These are phyloP conservation scores for Candida smagusa DNA, from an alignment of 1,139 yeast species.

Conservation along the genomic window DNA sequence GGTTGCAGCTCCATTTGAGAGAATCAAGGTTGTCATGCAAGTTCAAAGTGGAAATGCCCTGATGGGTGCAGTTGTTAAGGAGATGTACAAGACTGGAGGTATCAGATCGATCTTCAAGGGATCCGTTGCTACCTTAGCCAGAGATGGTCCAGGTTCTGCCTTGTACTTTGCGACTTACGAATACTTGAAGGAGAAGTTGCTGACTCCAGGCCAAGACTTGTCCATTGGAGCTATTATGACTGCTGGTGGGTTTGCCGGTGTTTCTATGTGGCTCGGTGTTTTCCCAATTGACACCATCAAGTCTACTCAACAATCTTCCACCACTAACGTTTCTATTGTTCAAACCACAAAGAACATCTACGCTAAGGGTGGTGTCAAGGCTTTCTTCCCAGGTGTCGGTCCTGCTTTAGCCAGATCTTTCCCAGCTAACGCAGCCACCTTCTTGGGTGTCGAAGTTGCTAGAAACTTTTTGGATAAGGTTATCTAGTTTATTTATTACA, in stretches of 20 bases:
- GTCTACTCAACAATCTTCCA: slow-evolving; percentile 75
- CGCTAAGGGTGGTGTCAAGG: slow-evolving; percentile 75
- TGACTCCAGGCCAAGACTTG: slow-evolving; percentile 54
- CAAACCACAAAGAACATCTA: slow-evolving; percentile 66
- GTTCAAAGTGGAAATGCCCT: slow-evolving; percentile 55
- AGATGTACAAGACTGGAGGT: slow-evolving; percentile 81
- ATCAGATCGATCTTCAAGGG: slow-evolving; percentile 84
- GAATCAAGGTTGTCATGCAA: slow-evolving; percentile 93
- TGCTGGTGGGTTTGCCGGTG: slow-evolving; percentile 96
- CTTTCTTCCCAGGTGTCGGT: slow-evolving; percentile 96
- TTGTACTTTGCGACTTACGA: slow-evolving; percentile 95
- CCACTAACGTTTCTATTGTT: slow-evolving; percentile 54
- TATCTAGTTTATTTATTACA: slow-evolving; percentile 2
- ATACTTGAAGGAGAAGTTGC: slow-evolving; percentile 60
- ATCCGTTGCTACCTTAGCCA: slow-evolving; percentile 84
- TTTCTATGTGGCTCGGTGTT: slow-evolving; percentile 94
- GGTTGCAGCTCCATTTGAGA: slow-evolving; percentile 95
- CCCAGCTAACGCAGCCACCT: slow-evolving; percentile 98
- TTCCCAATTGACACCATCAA: slow-evolving; percentile 97
- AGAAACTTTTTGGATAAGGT: slow-evolving; percentile 56
- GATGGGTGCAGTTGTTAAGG: slow-evolving; percentile 61
- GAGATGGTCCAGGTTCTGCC: slow-evolving; percentile 99
- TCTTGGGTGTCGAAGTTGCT: slow-evolving; percentile 90
- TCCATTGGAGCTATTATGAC: slow-evolving; percentile 73
- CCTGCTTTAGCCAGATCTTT: slow-evolving; percentile 93